Evolutionary conservation across 78 protist species (phyloP).

Genomic region (Pelomyxa schiedti): DNA sequence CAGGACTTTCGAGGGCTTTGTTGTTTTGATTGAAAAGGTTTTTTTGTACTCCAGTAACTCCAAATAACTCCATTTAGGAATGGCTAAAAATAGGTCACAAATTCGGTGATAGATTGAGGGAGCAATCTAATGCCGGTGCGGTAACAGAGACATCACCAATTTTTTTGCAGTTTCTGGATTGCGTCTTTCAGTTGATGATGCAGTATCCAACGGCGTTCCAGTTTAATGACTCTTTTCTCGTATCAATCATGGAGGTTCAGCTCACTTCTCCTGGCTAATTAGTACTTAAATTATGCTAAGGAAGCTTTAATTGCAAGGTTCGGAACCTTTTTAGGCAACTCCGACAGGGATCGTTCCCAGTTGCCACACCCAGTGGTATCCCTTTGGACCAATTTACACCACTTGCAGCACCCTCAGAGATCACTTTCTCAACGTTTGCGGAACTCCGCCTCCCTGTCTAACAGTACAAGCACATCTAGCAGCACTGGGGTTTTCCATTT

Average conservation of each 20-base stretch:
- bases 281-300: no score
- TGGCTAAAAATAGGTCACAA: conserved; percentile 86
- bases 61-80: no score
- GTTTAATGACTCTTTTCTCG: conserved; percentile 62
- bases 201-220: conserved; percentile 73
- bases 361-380: conserved; percentile 11
- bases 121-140: background rate
- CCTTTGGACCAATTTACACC: conserved; percentile 33
- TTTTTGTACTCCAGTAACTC: no score
- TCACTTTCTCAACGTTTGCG: conserved; percentile 13
- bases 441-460: no score
- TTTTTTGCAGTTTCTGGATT: conserved; percentile 86
- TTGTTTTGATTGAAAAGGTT: conserved; percentile 74
- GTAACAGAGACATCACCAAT: conserved; percentile 67
- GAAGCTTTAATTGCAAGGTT: no score
- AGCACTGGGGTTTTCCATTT: no score
- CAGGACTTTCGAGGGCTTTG: conserved; percentile 79
- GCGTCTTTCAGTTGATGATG: conserved; percentile 55
- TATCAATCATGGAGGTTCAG: conserved; percentile 25
- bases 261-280: no score
- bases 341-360: conserved; percentile 35
- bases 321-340: conserved; percentile 68
- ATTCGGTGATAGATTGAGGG: conserved; percentile 34
- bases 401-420: conserved; percentile 5
- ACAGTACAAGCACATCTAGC: no score